Base-by-base conservation (phyloP, 768 basidiomycete species). In the Exsudoporus frostii region DNA sequence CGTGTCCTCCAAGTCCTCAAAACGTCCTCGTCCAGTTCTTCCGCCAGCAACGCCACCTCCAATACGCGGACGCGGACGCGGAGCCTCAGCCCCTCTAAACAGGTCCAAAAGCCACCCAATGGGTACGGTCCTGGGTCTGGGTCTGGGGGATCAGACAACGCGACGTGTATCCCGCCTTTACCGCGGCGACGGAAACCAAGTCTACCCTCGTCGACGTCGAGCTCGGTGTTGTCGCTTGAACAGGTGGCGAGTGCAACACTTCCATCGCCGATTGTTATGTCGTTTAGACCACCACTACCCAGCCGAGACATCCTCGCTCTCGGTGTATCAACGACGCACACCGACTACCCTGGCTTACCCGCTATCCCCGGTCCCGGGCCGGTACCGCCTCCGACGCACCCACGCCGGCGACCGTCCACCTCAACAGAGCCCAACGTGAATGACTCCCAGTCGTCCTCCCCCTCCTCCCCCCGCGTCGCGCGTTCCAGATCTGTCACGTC, bases 1-100 rank as follows among this genome's bases (percentile, higher is more conserved):
- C 75, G 88, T 10, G 79, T 89, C 19, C 72, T 89, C 54, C 81
- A 84, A 65, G 83, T 91, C 11, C 74, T 91, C 30, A 86, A 85
- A 68, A 85, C 84, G 58, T 82, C 82, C 37, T 73, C 76, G 5
- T 70, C 70, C 17, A 39, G 60, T 17, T 54, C 61, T 1, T 69
- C 66, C 13, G 37, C 11, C 13, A 36, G 50, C 30, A 55, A 45
- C 15, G 27, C n/a, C 48, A 47, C 40, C 7, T 41, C 42, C 7
- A n/a, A 14, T 8, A 25, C 40, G 10, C 62, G 71, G 45, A 57
- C 42, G 13, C 63, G 72, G 45, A 60, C 62, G 24, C 65, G 71
- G 33, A 74, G 73, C 45, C 55, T 56, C 29, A 73, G 66, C 34
- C 67, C 73, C 11, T 50, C 61, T 4, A 72, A 70, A 40, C 54